These are phyloP conservation scores for Amanita rubescens DNA, from an alignment of 768 basidiomycete species.

Conservation along the genomic window DNA sequence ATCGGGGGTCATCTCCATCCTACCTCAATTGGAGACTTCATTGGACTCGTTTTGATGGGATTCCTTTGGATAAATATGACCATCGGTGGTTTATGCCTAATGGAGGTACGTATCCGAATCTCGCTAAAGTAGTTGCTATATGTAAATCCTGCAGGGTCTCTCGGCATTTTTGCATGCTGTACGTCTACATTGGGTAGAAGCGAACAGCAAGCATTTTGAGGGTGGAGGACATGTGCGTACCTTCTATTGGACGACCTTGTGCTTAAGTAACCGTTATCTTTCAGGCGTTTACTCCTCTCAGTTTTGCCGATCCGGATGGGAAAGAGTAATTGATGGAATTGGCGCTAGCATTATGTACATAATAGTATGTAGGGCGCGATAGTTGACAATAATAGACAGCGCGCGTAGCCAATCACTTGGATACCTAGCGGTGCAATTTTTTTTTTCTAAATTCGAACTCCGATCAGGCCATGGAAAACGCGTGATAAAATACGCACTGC, in stretches of 20 bases:
- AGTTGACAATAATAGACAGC: not conserved
- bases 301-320: conserved; percentile 33
- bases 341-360: not conserved
- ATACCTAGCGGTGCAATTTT: conserved; percentile 5
- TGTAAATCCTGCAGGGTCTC: conserved; percentile 54
- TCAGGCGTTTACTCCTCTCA: conserved; percentile 43
- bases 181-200: conserved; percentile 97
- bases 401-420: too few species aligned
- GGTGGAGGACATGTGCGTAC: conserved; percentile 80
- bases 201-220: conserved; percentile 93
- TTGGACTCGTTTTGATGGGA: conserved; percentile 48
- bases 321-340: conserved; percentile 24
- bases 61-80: conserved; percentile 76
- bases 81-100: conserved; percentile 76
- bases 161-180: conserved; percentile 96
- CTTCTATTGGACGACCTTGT: conserved; percentile 16
- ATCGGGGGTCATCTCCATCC: conserved; percentile 56
- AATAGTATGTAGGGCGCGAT: not conserved
- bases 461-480: not conserved
- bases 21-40: conserved; percentile 34
- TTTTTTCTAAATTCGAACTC: conserved; percentile 6
- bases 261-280: conserved; percentile 14
- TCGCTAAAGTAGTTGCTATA: conserved; percentile 7
- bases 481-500: not conserved
- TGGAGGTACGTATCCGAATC: conserved; percentile 68